Conservation (phyloP, 768 basidiomycete species). For the Polyporus arcularius region DNA sequence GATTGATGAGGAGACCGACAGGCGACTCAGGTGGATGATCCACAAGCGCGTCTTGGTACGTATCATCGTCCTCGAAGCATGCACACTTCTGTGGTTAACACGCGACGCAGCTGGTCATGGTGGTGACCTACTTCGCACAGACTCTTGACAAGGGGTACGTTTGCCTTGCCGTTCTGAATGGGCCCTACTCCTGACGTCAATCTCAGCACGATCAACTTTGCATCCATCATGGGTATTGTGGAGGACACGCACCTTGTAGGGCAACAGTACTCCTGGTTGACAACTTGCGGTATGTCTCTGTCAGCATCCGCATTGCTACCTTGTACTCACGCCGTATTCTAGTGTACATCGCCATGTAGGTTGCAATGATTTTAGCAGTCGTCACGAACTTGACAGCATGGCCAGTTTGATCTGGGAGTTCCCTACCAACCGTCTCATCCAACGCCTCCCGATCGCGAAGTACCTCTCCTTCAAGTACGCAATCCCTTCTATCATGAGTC, state of each 20-base stretch:
- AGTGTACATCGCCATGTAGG: slow-evolving; percentile 2
- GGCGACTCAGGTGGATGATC: slow-evolving; percentile 45
- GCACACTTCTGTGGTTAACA: neutral
- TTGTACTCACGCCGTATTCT: neutral
- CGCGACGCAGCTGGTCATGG: slow-evolving; percentile 39
- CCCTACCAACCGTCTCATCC: slow-evolving; percentile 49
- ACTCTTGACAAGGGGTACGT: slow-evolving; percentile 48
- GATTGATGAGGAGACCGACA: slow-evolving; percentile 46
- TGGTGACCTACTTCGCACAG: slow-evolving; percentile 45
- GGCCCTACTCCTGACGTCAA: neutral
- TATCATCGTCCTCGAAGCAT: too few relatives aligned
- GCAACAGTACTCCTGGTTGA: slow-evolving; percentile 52
- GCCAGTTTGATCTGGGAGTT: slow-evolving; percentile 45
- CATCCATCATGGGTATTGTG: slow-evolving; percentile 49
- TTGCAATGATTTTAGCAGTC: neutral
- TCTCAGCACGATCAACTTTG: slow-evolving; percentile 44
- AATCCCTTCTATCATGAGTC: neutral
- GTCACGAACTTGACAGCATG: neutral
- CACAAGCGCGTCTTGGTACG: slow-evolving; percentile 45
- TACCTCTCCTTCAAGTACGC: slow-evolving; percentile 46
- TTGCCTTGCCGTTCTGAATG: neutral
- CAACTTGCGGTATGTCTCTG: slow-evolving; percentile 42
- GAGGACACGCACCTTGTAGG: slow-evolving; percentile 47
- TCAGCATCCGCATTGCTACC: neutral
- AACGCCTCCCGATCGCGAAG: slow-evolving; percentile 51